Base-by-base conservation (phyloP, 2,329 filamentous ascomycete species). In the Microascus cirrosus region DNA sequence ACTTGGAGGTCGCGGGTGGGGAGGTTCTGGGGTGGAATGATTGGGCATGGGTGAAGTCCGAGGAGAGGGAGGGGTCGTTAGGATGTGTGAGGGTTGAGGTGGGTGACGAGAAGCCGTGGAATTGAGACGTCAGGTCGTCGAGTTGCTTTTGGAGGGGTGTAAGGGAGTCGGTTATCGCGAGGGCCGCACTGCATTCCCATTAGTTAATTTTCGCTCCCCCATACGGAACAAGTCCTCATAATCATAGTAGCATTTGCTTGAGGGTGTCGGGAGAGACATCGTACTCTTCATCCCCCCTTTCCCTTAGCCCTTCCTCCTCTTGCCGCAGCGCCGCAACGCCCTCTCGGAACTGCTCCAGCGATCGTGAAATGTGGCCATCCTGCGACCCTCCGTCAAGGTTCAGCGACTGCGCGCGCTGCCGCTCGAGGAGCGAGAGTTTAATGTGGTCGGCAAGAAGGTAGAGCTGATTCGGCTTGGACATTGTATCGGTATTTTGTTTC, bases 361-460 rank as follows among this genome's bases (percentile, higher is more conserved):
- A 96, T 56, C 90, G 83, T 18, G 89, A 88, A 64, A 97, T 92
- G 70, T 95, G 89, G 48, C 87, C 87, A 74, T 96, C 91, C 71
- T 96, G 90, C 45, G 86, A 84, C 8, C 24, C 51, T 68, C 87
- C 83, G 60, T 90, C 83, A 58, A 96, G 81, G 64, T 90, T 85
- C 52, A 96, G 80, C 15, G 85, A 88, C 65, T 90, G 84, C 54
- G 92, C 90, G 59, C 93, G 86, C 74, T 95, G 87, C 59, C 93
- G 85, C 76, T 97, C 94, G 28, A 97, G 84, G 18, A 99, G 81
- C 15, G 92, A 96, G 61, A 97, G 83, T 74, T 97, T 96, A 78
- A 97, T 89, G 73, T 97, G 93, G 74, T 99, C 94, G 67, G 92
- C 90, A 59, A 97, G 84, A 57, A 97, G 86, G 70, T 92, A 90